phyloP scores from a whole-genome alignment of 192 early-diverging fungal species.

The Chytriomyces hyalinus region DNA sequence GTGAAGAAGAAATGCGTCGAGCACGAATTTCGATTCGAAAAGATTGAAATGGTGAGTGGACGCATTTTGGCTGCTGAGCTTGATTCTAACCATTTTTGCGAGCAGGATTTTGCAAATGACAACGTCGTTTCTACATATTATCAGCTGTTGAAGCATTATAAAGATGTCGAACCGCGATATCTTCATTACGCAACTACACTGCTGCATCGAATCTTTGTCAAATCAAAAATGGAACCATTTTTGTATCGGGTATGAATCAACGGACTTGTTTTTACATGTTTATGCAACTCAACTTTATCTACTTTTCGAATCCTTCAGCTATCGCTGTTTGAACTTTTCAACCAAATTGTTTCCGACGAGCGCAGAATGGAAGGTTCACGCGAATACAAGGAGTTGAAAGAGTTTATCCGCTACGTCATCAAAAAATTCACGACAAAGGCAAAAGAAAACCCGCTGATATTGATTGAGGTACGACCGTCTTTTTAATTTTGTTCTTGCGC shows the following conservation, averaged over 20 bases:
- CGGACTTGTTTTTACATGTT: neutral
- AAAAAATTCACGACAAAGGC: slow-evolving; percentile 62
- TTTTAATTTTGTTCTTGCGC: slow-evolving; percentile 3
- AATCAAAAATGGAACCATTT: slow-evolving; percentile 52
- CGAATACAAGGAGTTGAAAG: slow-evolving; percentile 52
- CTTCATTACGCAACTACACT: slow-evolving; percentile 63
- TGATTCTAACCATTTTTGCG: neutral
- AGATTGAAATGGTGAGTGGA: slow-evolving; percentile 49
- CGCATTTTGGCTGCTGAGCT: neutral
- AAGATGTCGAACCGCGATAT: slow-evolving; percentile 50
- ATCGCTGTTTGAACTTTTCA: slow-evolving; percentile 68
- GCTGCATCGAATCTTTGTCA: slow-evolving; percentile 73
- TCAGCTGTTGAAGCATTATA: slow-evolving; percentile 60
- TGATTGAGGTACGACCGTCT: slow-evolving; percentile 53
- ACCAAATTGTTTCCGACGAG: slow-evolving; percentile 55
- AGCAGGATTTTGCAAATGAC: slow-evolving; percentile 62
- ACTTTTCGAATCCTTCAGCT: slow-evolving; percentile 40
- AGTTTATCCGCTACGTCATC: slow-evolving; percentile 60
- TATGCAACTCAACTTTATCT: neutral
- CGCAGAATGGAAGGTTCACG: slow-evolving; percentile 30
- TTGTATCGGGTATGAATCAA: slow-evolving; percentile 59
- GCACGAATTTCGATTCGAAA: slow-evolving; percentile 57
- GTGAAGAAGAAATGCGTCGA: slow-evolving; percentile 48
- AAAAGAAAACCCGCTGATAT: slow-evolving; percentile 59
- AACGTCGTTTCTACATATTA: slow-evolving; percentile 60